Conservation (phyloP, 2,329 filamentous ascomycete genomes). For the Polychaeton citri region DNA sequence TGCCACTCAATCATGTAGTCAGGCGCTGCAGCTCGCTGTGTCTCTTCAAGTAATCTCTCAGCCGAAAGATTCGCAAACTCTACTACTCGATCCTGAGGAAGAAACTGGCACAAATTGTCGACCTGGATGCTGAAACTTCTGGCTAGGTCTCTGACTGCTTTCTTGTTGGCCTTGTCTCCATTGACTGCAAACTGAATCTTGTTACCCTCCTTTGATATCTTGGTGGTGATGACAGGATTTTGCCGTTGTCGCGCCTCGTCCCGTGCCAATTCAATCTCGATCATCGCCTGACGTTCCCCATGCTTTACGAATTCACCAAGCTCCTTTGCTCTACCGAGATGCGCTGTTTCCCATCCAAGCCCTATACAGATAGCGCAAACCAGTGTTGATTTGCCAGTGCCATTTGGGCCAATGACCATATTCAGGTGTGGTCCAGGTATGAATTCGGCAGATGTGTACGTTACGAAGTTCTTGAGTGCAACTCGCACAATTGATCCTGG, state of each 20-base stretch:
- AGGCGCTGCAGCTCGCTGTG: conserved; percentile 75
- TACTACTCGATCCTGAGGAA: conserved; percentile 89
- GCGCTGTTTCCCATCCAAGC: conserved; percentile 67
- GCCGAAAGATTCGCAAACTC: conserved; percentile 81
- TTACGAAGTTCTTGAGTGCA: conserved; percentile 79
- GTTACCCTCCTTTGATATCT: conserved; percentile 72
- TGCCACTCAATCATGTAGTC: conserved; percentile 71
- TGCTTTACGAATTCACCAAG: conserved; percentile 90
- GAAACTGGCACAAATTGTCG: conserved; percentile 93
- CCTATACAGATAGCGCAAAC: conserved; percentile 95
- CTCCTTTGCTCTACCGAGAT: conserved; percentile 74
- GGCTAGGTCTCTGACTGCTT: conserved; percentile 54
- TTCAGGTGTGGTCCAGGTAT: conserved; percentile 84
- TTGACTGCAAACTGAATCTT: conserved; percentile 69
- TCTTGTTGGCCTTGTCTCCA: conserved; percentile 46
- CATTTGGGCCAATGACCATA: conserved; percentile 98
- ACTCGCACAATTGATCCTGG: conserved; percentile 84
- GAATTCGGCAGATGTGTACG: conserved; percentile 86
- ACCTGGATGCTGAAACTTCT: conserved; percentile 76
- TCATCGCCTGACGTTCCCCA: conserved; percentile 59
- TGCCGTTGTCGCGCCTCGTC: conserved; percentile 37
- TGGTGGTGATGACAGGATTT: conserved; percentile 64
- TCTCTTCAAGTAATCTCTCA: conserved; percentile 70
- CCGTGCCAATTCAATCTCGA: conserved; percentile 81
- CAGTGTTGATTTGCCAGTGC: conserved; percentile 91